Conservation (phyloP, 1,284 basidiomycete species). For the Phellopilus nigrolimitatus region DNA sequence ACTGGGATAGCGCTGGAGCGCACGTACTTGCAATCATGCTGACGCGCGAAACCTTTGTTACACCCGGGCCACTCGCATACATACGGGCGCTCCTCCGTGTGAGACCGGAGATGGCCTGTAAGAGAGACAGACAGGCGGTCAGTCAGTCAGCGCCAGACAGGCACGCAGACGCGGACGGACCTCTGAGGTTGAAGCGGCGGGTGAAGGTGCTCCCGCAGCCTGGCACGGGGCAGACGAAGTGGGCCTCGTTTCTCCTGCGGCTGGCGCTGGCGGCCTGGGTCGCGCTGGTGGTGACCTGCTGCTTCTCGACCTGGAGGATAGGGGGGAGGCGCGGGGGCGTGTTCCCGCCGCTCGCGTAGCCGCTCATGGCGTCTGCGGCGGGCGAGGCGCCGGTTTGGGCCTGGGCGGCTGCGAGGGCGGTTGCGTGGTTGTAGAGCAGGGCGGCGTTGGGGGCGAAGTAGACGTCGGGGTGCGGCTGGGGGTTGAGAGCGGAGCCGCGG, state of each 20-base stretch:
- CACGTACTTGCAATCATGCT: conserved; percentile 93
- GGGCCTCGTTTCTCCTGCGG: conserved; percentile 83
- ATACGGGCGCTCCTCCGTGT: conserved; percentile 93
- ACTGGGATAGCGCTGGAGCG: conserved; percentile 4
- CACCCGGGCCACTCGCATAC: conserved; percentile 92
- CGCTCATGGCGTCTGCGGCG: conserved; percentile 1
- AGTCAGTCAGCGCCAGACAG: conserved; percentile 9
- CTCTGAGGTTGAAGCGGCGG: conserved; percentile 77
- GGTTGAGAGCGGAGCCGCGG: neutral
- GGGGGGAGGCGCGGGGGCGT: conserved; percentile 69
- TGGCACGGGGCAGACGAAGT: conserved; percentile 90
- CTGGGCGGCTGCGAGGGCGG: conserved; percentile 19
- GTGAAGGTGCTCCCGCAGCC: conserved; percentile 96
- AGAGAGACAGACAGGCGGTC: conserved; percentile 26
- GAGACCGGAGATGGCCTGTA: conserved; percentile 89
- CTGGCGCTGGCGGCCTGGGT: conserved; percentile 90
- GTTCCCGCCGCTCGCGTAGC: conserved; percentile 5
- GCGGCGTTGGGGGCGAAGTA: conserved; percentile 33
- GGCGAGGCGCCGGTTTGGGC: conserved; percentile 8
- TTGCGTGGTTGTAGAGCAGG: conserved; percentile 42
- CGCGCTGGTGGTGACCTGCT: conserved; percentile 92
- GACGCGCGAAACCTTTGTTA: conserved; percentile 89
- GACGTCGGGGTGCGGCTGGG: conserved; percentile 13
- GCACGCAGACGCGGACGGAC: conserved; percentile 36
- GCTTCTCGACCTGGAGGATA: conserved; percentile 83